Evolutionary conservation across 257 asterid genomes (phyloP), one percentile per base, ranked within the genome.

Genomic region (Solanum boliviense): DNA sequence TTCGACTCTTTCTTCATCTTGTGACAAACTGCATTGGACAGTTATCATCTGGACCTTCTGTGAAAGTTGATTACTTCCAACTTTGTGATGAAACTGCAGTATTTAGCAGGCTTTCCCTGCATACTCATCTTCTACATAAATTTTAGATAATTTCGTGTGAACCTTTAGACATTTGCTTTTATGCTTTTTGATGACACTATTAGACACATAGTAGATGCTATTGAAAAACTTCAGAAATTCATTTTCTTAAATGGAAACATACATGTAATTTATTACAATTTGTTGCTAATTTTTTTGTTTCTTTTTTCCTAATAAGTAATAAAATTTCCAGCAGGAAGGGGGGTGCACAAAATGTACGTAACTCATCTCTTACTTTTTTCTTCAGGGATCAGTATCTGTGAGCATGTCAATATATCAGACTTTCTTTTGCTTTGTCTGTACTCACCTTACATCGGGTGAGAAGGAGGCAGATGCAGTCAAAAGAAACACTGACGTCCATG

Each of bases 391-490:
- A 25, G 85, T 97, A 91, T 92, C 99, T 81, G 98, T 97, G 87
- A 96, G 99, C 89, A 94, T 97, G 99, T 95, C 99, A 39, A 88
- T 97, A 88, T 93, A 97, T 93, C 99, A 97, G 93, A 96, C 99
- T 6, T 92, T 94, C 91, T 93, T 93, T 92, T 97, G 99, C 89
- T 94, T 97, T 83, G 52, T 97, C 16, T 97, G 99, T 85, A 84
- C 93, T 81, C 99, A 97, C 91, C 93, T 96, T 79, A 93, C 99
- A 21, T 91, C 99, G 32, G 99, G 99, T 71, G 99, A 95, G 93
- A 96, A 87, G 90, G 98, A 94, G 41, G 91, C 84, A 9, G 99
- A 97, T 88, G 91, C 89, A 41, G 84, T 89, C 87, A 97, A 96
- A 94, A 94, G 99, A 95, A 96, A 94, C 85, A 93, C 95, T 41